phyloP scores from a whole-genome alignment of 805 yeast species.

The Tetrapisispora taiwanensis region DNA sequence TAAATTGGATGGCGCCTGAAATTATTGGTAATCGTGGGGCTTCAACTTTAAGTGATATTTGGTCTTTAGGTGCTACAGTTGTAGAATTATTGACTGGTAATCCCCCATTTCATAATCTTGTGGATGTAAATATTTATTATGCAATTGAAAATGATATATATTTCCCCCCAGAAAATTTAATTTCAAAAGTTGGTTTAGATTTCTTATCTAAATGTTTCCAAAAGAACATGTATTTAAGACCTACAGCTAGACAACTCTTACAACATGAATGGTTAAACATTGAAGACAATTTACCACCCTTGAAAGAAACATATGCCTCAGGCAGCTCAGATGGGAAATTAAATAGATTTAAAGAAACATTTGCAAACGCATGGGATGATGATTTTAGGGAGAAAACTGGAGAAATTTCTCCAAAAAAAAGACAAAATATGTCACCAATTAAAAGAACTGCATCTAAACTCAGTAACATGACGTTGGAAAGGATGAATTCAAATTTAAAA shows the following conservation, averaged over 20 bases:
- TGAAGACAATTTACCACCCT: neutral
- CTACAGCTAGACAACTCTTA: constrained; percentile 51
- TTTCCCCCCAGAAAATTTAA: constrained; percentile 23
- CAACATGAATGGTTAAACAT: constrained; percentile 42
- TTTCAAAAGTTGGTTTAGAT: constrained; percentile 46
- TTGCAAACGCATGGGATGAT: constrained; percentile 21
- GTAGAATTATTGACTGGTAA: constrained; percentile 75
- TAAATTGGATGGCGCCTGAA: constrained; percentile 99
- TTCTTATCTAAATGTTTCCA: constrained; percentile 64
- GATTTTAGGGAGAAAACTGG: constrained; percentile 19
- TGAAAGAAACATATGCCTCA: neutral
- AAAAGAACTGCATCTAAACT: constrained; percentile 2
- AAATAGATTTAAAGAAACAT: constrained; percentile 18
- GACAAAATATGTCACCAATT: constrained; percentile 1
- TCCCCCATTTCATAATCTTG: constrained; percentile 71
- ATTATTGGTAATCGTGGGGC: constrained; percentile 77
- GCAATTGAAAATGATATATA: constrained; percentile 34
- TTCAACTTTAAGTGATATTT: constrained; percentile 78
- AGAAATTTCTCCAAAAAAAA: constrained; percentile 9
- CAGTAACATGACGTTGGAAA: neutral
- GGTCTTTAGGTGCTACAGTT: constrained; percentile 94
- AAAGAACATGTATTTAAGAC: constrained; percentile 58
- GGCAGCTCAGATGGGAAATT: constrained; percentile 9
- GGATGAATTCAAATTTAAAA: neutral
- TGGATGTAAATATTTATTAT: constrained; percentile 29